Conservation (phyloP, 352 stramenopile genomes). For the Phytophthora nicotianae region DNA sequence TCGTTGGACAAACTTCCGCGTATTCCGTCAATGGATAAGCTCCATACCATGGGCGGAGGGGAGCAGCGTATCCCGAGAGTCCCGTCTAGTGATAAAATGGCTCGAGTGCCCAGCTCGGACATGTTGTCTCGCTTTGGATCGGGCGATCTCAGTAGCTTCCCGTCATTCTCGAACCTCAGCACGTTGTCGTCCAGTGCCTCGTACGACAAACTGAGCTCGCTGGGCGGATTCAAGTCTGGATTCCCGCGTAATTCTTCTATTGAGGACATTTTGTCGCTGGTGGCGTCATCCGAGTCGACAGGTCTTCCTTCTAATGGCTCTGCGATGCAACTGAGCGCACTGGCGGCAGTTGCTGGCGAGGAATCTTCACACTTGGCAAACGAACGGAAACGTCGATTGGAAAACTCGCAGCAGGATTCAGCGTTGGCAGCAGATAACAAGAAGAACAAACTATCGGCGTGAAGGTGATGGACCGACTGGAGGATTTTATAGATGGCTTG, state of each 20-base stretch:
- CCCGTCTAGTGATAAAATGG: conserved; percentile 72
- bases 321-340: conserved; percentile 66
- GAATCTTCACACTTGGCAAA: conserved; percentile 63
- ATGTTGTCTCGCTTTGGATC: conserved; percentile 77
- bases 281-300: conserved; percentile 76
- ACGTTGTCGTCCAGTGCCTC: conserved; percentile 68
- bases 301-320: conserved; percentile 57
- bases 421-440: conserved; percentile 46
- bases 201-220: conserved; percentile 74
- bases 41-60: conserved; percentile 46
- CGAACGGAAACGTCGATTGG: conserved; percentile 67
- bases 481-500: conserved; percentile 22
- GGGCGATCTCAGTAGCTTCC: conserved; percentile 75
- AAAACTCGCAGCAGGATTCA: conserved; percentile 35
- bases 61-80: conserved; percentile 61
- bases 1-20: conserved; percentile 78
- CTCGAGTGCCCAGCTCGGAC: conserved; percentile 68
- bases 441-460: conserved; percentile 64
- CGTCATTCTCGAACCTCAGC: conserved; percentile 78
- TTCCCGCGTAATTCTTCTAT: conserved; percentile 89
- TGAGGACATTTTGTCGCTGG: conserved; percentile 86
- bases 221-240: conserved; percentile 52
- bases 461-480: conserved; percentile 19
- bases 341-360: conserved; percentile 68
- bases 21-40: conserved; percentile 75